These are phyloP conservation scores for Triangularia verruculosa DNA, from an alignment of 2,329 filamentous ascomycete species.

Conservation along the genomic window DNA sequence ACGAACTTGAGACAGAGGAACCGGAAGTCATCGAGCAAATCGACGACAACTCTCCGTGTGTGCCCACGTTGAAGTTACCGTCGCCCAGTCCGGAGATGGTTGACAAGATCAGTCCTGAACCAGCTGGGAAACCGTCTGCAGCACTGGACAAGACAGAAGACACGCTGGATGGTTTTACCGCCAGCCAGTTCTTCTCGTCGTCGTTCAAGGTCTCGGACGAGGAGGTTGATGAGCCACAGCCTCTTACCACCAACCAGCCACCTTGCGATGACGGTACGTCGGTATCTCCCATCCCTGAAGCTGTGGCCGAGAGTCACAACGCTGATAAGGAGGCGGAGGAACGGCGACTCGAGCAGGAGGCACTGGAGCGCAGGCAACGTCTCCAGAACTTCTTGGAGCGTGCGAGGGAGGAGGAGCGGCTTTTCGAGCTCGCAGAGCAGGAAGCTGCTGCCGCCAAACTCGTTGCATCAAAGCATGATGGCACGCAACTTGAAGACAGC, in stretches of 20 bases:
- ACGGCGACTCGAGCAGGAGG: not conserved
- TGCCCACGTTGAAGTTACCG: not conserved
- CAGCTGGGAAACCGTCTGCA: not conserved
- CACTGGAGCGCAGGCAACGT: not conserved
- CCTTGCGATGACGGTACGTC: not conserved
- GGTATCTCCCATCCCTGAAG: not conserved
- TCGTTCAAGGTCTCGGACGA: not conserved
- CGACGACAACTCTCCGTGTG: not conserved
- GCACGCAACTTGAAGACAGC: not conserved
- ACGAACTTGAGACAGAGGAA: not conserved
- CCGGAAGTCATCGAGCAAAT: not conserved
- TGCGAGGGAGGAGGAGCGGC: not conserved
- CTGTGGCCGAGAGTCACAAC: not conserved
- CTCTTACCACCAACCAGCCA: not conserved
- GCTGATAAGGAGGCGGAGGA: not conserved
- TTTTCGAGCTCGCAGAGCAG: no score
- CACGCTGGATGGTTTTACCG: not conserved
- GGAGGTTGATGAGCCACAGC: not conserved
- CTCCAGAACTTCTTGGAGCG: not conserved
- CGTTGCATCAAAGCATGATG: not conserved
- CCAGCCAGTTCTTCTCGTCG: not conserved
- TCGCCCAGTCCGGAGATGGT: not conserved
- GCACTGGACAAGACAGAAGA: not conserved
- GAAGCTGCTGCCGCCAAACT: not conserved
- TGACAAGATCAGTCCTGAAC: not conserved